These are phyloP conservation scores for Tieghemostelium lacteum DNA, from an alignment of 78 protist species.

Conservation along the genomic window DNA sequence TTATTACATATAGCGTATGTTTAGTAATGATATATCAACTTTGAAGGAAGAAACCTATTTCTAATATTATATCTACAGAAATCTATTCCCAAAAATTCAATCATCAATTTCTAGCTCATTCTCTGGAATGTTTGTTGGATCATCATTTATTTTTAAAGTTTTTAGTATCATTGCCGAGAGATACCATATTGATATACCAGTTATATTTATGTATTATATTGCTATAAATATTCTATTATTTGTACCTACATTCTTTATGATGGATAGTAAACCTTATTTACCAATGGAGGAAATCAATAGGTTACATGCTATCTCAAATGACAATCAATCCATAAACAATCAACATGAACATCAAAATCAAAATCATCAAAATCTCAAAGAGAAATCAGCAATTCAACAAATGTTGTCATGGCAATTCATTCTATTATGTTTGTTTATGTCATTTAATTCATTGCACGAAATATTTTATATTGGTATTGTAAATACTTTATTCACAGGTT, in stretches of 20 bases:
- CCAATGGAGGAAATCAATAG: slow-evolving; percentile 30
- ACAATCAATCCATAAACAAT: neutral
- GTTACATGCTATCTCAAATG: neutral
- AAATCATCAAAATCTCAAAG: neutral
- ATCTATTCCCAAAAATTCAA: slow-evolving; percentile 25
- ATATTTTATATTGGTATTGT: slow-evolving; percentile 61
- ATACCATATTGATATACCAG: slow-evolving; percentile 7
- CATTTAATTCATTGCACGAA: slow-evolving; percentile 37
- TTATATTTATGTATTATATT: slow-evolving; percentile 29
- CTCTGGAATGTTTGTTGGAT: slow-evolving; percentile 77
- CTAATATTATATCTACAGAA: no score
- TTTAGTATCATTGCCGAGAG: slow-evolving; percentile 32
- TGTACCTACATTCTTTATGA: slow-evolving; percentile 34
- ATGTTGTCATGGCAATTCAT: slow-evolving; percentile 31
- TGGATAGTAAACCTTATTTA: slow-evolving; percentile 39
- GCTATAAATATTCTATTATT: slow-evolving; percentile 14
- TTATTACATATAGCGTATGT: slow-evolving; percentile 32
- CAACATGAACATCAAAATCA: neutral
- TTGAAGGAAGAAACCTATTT: neutral
- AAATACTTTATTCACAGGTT: slow-evolving; percentile 7
- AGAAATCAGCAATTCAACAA: slow-evolving; percentile 15
- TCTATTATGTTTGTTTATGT: slow-evolving; percentile 29
- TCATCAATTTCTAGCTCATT: slow-evolving; percentile 25
- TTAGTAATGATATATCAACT: neutral
- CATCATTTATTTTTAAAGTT: slow-evolving; percentile 57